Evolutionary conservation across 805 yeast species (phyloP).

Genomic region (Yamadazyma takamatsuzukensis): DNA sequence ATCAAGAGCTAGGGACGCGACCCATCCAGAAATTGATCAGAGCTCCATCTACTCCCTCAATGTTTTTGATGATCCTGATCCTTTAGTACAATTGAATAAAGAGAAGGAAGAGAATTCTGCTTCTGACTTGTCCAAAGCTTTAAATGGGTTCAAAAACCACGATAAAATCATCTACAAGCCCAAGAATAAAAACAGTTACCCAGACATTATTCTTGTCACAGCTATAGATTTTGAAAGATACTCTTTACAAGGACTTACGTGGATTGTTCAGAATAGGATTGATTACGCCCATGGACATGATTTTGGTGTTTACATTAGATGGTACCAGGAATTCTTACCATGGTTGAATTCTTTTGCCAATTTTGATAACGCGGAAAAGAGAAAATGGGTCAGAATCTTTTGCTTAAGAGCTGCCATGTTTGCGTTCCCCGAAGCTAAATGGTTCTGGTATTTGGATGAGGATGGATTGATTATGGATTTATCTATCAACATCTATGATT

Average conservation of each 20-base stretch:
- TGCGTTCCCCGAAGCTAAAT: slow-evolving; percentile 88
- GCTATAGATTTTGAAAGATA: slow-evolving; percentile 72
- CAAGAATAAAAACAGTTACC: slow-evolving; percentile 36
- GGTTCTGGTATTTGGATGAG: slow-evolving; percentile 85
- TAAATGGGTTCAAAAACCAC: slow-evolving; percentile 58
- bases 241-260: slow-evolving; percentile 55
- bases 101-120: slow-evolving; percentile 48
- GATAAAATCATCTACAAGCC: slow-evolving; percentile 54
- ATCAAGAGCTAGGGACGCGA: slow-evolving; percentile 44
- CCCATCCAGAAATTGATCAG: slow-evolving; percentile 34
- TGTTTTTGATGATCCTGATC: slow-evolving; percentile 40
- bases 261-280: slow-evolving; percentile 78
- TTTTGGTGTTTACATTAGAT: slow-evolving; percentile 81
- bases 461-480: slow-evolving; percentile 74
- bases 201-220: slow-evolving; percentile 73
- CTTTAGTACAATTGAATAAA: slow-evolving; percentile 27
- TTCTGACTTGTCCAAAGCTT: slow-evolving; percentile 43
- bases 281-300: slow-evolving; percentile 81
- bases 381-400: slow-evolving; percentile 62
- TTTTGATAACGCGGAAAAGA: slow-evolving; percentile 38
- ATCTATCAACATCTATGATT: slow-evolving; percentile 54
- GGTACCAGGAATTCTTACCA: slow-evolving; percentile 80
- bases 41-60: slow-evolving; percentile 36
- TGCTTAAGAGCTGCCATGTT: slow-evolving; percentile 83
- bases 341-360: slow-evolving; percentile 42